phyloP scores from a whole-genome alignment of 1,139 yeast genomes.

The Candida tropicalis region DNA sequence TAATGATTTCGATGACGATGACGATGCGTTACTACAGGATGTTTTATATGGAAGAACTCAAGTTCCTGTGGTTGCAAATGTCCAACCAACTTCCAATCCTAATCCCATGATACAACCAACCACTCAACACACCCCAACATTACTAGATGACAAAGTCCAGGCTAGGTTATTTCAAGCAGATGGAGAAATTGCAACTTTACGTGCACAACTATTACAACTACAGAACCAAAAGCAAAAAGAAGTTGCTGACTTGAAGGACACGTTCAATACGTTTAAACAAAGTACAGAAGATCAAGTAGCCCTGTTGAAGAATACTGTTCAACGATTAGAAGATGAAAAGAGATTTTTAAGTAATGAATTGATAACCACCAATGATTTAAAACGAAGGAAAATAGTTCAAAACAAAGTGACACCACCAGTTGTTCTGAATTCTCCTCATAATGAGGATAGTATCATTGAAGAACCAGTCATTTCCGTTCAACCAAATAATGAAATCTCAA shows the following conservation, averaged over 20 bases:
- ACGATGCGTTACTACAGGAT: slow-evolving; percentile 35
- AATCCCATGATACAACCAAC: slow-evolving; percentile 7
- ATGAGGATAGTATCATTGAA: no score
- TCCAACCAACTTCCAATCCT: slow-evolving; percentile 9
- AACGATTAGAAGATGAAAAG: slow-evolving; percentile 68
- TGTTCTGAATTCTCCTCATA: no score
- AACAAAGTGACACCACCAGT: background rate
- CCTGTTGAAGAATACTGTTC: slow-evolving; percentile 47
- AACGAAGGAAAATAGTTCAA: slow-evolving; percentile 9
- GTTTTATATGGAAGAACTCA: slow-evolving; percentile 12
- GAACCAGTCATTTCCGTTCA: no score
- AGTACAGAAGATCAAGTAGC: slow-evolving; percentile 45
- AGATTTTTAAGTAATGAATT: slow-evolving; percentile 58
- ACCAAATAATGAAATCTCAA: background rate
- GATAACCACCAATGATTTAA: slow-evolving; percentile 22
- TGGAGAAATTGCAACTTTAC: slow-evolving; percentile 77
- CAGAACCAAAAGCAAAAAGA: slow-evolving; percentile 49
- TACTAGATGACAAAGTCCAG: slow-evolving; percentile 19
- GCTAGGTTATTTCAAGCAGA: slow-evolving; percentile 51
- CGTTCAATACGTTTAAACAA: slow-evolving; percentile 30
- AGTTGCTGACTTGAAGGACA: slow-evolving; percentile 40
- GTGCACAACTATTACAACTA: slow-evolving; percentile 60
- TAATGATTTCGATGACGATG: slow-evolving; percentile 38
- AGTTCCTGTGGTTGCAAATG: slow-evolving; percentile 7
- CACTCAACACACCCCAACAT: slow-evolving; percentile 1